Percentiles rank a stretch among this genome's conserved stretches.
These are phyloP conservation scores for Globisporangium perplexum DNA, from an alignment of 352 stramenopile species.

Conservation along the genomic window DNA sequence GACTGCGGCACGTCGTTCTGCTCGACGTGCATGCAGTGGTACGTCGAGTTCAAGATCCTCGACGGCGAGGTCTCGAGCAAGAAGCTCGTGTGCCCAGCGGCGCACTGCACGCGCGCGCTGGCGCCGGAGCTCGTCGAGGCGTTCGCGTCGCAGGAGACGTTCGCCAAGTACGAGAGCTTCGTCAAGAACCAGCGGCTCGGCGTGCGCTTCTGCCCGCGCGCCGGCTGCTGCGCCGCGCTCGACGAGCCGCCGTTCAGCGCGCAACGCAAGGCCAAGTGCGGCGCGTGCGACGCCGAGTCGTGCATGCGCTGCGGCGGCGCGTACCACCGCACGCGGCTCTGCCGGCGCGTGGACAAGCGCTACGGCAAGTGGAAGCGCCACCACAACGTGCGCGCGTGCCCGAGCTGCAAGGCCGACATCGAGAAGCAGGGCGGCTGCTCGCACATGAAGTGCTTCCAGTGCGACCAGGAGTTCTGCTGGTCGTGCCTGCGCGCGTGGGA, in stretches of 20 bases:
- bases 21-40: slow-evolving; percentile 55
- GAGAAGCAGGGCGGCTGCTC: slow-evolving; percentile 82
- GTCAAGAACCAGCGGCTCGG: slow-evolving; percentile 55
- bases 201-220: slow-evolving; percentile 66
- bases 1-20: slow-evolving; percentile 48
- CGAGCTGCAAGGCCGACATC: slow-evolving; percentile 62
- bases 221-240: slow-evolving; percentile 52
- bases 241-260: slow-evolving; percentile 50
- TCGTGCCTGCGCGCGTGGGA: slow-evolving; percentile 62
- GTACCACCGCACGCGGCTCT: slow-evolving; percentile 50
- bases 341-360: slow-evolving; percentile 55
- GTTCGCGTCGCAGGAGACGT: slow-evolving; percentile 36
- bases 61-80: slow-evolving; percentile 69
- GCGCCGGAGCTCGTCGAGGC: slow-evolving; percentile 45
- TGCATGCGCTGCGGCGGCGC: slow-evolving; percentile 64
- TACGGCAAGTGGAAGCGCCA: slow-evolving; percentile 65
- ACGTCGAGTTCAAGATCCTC: slow-evolving; percentile 72
- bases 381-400: slow-evolving; percentile 65
- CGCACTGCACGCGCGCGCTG: slow-evolving; percentile 45
- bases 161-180: slow-evolving; percentile 64
- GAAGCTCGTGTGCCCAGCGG: slow-evolving; percentile 67
- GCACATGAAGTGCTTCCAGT: slow-evolving; percentile 86
- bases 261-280: slow-evolving; percentile 37
- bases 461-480: slow-evolving; percentile 84
- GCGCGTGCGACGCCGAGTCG: slow-evolving; percentile 39